Conservation (phyloP, 148 eudicot species). For the Camellia japonica region DNA sequence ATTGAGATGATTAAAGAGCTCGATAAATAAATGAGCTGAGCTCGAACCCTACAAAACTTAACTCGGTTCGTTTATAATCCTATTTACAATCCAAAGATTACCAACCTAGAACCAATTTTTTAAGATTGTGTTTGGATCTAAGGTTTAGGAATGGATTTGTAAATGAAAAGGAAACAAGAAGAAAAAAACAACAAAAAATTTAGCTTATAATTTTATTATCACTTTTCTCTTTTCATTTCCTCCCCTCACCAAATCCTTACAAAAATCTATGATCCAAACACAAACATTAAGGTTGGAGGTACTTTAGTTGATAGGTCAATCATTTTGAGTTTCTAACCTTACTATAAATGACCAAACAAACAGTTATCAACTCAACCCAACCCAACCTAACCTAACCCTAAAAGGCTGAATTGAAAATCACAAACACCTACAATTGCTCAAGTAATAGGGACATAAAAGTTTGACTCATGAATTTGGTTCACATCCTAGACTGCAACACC, state of each 20-base stretch:
- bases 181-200: too few species aligned
- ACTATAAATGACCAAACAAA: neutral
- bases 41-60: too few species aligned
- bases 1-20: too few species aligned
- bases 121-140: too few species aligned
- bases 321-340: neutral
- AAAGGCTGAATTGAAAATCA: neutral
- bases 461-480: neutral
- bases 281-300: neutral
- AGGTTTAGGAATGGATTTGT: too few species aligned
- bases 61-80: too few species aligned
- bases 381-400: too few species aligned
- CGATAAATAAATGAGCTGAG: too few species aligned
- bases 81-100: neutral
- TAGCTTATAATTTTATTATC: too few species aligned
- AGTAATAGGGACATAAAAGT: neutral
- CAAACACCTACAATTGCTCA: neutral
- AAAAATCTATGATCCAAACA: neutral
- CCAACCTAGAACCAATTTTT: neutral
- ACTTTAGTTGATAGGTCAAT: neutral
- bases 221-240: too few species aligned
- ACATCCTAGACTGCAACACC: neutral
- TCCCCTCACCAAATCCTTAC: too few species aligned
- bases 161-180: too few species aligned
- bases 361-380: neutral